A percentile compares a stretch with the other conserved stretches of the same genome.
Evolutionary conservation across 768 basidiomycete genomes (phyloP).

Genomic region (Kwoniella shandongensis): DNA sequence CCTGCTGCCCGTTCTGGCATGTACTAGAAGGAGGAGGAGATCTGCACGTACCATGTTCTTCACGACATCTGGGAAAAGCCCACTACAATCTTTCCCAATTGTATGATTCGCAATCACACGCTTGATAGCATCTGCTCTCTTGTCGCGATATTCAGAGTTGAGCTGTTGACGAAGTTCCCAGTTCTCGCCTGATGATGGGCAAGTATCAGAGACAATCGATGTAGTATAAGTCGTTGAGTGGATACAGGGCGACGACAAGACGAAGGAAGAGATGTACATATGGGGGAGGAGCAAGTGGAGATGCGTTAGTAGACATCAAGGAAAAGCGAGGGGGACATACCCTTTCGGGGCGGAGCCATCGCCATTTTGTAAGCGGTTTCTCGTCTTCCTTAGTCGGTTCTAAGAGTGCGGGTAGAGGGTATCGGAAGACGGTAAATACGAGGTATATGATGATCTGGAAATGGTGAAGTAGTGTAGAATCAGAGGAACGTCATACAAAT

Average conservation of each 20-base stretch:
- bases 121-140: slow-evolving; percentile 98
- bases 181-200: slow-evolving; percentile 69
- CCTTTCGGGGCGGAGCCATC: slow-evolving; percentile 31
- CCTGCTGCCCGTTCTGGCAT: too few relatives aligned
- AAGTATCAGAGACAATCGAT: too few relatives aligned
- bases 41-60: slow-evolving; percentile 71
- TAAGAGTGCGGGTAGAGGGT: not conserved
- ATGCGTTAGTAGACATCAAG: not conserved
- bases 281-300: not conserved
- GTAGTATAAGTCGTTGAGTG: too few relatives aligned
- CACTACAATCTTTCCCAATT: slow-evolving; percentile 85
- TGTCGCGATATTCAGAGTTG: slow-evolving; percentile 93
- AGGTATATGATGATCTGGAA: too few relatives aligned
- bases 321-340: slow-evolving; percentile 8
- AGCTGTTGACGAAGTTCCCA: slow-evolving; percentile 95
- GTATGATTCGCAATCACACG: slow-evolving; percentile 98
- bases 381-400: not conserved
- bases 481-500: too few relatives aligned
- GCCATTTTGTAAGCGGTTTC: slow-evolving; percentile 4
- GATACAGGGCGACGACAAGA: too few relatives aligned
- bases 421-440: too few relatives aligned
- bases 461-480: too few relatives aligned
- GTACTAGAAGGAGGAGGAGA: too few relatives aligned
- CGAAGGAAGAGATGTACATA: too few relatives aligned
- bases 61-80: slow-evolving; percentile 94